These are phyloP conservation scores for Aspergillus aculeatus DNA, from an alignment of 2,329 filamentous ascomycete genomes.

Conservation along the genomic window DNA sequence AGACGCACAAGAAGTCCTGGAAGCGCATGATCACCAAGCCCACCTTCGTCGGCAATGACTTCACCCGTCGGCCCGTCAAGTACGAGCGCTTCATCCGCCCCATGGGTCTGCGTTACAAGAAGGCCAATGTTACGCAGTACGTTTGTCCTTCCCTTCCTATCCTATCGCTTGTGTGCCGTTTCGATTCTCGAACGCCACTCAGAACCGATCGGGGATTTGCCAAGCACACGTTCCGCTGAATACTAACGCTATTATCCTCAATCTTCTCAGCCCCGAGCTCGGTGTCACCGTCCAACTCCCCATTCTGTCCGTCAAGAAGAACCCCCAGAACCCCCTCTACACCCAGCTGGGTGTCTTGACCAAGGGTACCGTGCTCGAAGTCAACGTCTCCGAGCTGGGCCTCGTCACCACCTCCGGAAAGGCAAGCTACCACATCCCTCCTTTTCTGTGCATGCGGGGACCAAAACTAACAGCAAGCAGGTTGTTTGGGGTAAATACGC, in stretches of 20 bases:
- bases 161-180: background rate
- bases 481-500: constrained; percentile 89
- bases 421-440: constrained; percentile 13
- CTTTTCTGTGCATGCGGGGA: background rate
- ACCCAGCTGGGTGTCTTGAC: constrained; percentile 89
- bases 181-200: constrained; percentile 4
- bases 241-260: constrained; percentile 12
- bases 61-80: constrained; percentile 84
- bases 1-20: constrained; percentile 78
- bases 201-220: too few species aligned
- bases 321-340: constrained; percentile 85
- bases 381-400: constrained; percentile 89
- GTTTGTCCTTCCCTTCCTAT: constrained; percentile 15
- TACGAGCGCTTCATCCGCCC: constrained; percentile 69
- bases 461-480: background rate
- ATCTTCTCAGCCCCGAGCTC: constrained; percentile 59
- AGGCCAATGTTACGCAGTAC: constrained; percentile 63
- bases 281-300: constrained; percentile 85
- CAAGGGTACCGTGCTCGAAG: constrained; percentile 81
- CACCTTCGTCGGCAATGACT: constrained; percentile 87
- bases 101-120: constrained; percentile 77
- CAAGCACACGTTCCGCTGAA: background rate
- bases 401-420: constrained; percentile 89
- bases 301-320: constrained; percentile 77
- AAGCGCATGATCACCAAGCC: constrained; percentile 71